Percentiles rank a stretch among this genome's conserved stretches.
Conservation (phyloP, 495 filamentous ascomycete genomes). For the Hypoxylon lienhwacheense region DNA sequence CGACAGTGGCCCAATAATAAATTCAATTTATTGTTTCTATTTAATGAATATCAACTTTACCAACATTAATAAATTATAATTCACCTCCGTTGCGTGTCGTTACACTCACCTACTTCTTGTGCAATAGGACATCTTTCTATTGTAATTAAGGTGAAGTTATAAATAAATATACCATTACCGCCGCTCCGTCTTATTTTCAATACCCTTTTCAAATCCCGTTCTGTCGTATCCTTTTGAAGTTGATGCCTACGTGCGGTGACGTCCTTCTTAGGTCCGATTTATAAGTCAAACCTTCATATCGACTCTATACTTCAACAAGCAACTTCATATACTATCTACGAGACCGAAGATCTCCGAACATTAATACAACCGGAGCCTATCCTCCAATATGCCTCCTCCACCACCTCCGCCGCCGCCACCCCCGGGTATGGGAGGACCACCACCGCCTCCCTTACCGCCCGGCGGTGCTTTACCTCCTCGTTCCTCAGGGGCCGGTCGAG, state of each 20-base stretch:
- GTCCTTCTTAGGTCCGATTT: not conserved
- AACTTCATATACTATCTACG: not conserved
- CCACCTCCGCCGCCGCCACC: slow-evolving; percentile 64
- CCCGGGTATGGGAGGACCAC: slow-evolving; percentile 67
- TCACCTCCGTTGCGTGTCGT: slow-evolving; percentile 11
- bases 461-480: slow-evolving; percentile 37
- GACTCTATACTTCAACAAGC: not conserved
- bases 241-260: slow-evolving; percentile 14
- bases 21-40: slow-evolving; percentile 8
- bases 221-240: slow-evolving; percentile 4
- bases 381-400: slow-evolving; percentile 61
- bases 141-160: no score
- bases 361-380: not conserved
- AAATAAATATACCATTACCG: no score
- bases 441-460: slow-evolving; percentile 69
- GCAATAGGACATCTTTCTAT: not conserved
- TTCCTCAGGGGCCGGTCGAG: slow-evolving; percentile 40
- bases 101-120: slow-evolving; percentile 2
- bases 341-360: not conserved
- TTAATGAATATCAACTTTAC: slow-evolving; percentile 4
- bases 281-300: not conserved
- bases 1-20: no score
- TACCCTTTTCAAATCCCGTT: slow-evolving; percentile 1
- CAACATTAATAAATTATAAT: slow-evolving; percentile 22
- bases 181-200: no score